phyloP scores from a whole-genome alignment of 129 eudicot species.

The Flaveria robusta region DNA sequence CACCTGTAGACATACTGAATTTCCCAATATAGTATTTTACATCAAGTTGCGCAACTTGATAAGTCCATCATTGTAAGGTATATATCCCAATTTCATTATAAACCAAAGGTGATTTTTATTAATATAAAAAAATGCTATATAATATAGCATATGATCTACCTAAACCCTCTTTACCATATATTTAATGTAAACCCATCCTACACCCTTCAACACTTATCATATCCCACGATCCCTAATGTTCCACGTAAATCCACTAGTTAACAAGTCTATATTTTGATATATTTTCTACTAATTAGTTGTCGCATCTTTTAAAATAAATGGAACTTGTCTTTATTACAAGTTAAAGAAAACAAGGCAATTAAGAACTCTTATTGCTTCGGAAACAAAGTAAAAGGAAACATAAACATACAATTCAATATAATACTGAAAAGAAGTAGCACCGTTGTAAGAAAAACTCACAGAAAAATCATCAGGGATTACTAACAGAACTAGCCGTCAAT shows the following conservation, averaged over 20 bases:
- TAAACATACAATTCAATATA: too few relatives aligned
- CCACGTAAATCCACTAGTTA: neutral
- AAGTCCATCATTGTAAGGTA: neutral
- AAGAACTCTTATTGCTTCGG: too few relatives aligned
- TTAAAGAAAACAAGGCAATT: too few relatives aligned
- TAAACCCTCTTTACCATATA: neutral
- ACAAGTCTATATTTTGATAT: neutral
- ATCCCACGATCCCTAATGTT: neutral
- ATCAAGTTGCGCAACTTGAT: neutral
- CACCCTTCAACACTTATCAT: neutral
- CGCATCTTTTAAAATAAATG: neutral
- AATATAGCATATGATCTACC: neutral
- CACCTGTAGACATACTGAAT: neutral
- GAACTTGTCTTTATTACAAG: neutral
- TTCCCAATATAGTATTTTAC: neutral
- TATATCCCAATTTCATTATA: neutral
- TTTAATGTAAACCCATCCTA: neutral
- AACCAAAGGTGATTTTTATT: neutral
- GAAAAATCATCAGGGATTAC: too few relatives aligned
- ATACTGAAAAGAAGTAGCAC: too few relatives aligned
- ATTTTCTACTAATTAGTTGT: neutral
- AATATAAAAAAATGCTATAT: neutral
- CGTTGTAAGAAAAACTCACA: too few relatives aligned
- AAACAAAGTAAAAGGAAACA: too few relatives aligned
- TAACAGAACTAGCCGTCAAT: too few relatives aligned